Evolutionary conservation across 495 filamentous ascomycete species (phyloP), one percentile per base, ranked within the genome.

Genomic region (Hypoxylon lienhwacheense): DNA sequence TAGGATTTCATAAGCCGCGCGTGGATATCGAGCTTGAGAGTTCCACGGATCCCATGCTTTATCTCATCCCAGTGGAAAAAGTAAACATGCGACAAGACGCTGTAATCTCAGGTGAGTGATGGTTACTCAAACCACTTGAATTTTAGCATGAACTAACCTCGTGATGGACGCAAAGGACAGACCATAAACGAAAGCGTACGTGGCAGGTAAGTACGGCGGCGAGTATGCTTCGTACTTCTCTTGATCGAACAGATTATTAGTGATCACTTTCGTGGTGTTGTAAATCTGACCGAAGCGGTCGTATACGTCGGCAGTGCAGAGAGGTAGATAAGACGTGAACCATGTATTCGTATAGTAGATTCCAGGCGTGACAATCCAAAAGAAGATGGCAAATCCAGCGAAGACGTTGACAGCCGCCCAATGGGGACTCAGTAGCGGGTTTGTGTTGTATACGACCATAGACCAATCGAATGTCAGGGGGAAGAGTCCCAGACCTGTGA

Each of bases 101-200:
- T 76, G 44, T 68, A 5, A 44, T 64, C 20, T 62, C 57, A 67
- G 32, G 16, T 75, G 25, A 22, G 65, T 51, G 5, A 64, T 63
- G 63, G 14, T 57, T 62, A 36, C 56, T 46, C 7, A 62, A 56
- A 1, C 17, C 46, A 21, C 49, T 59, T 15, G 66, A 67, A 16
- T 67, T 54, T 25, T 61, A n/a, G n/a, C n/a, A n/a, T n/a, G 49
- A 20, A 59, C 51, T n/a, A 63, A 73, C 35, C 75, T 74, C 5
- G 76, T 69, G 43, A 73, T 66, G 3, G 60, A 66, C 0, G 65
- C 65, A 40, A 68, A 68, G 5, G 59, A 64, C 1, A 68, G 35
- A 10, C 58, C 55, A 22, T 68, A 68, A 8, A 66, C 63, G 21
- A 67, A 62, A 5, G 61, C 64, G 31, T 58, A 65, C 3, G 59